Evolutionary conservation across 768 basidiomycete species (phyloP), one percentile per base, ranked within the genome.

Genomic region (Boletus pseudopeckii): DNA sequence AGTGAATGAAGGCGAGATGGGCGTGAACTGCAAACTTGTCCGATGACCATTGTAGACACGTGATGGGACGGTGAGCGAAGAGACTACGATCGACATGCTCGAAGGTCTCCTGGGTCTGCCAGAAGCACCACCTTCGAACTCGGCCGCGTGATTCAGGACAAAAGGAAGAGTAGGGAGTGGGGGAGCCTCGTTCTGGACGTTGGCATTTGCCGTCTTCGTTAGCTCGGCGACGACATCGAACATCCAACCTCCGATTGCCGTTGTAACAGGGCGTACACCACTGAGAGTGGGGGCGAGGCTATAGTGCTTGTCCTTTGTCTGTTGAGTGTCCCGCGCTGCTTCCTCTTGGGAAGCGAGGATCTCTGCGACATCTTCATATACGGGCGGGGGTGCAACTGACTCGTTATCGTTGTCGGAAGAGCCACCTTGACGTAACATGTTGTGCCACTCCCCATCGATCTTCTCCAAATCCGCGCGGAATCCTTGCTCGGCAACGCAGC

Each of bases 401-500:
- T 72, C 48, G 5, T 72, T 67, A 53, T 77, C 76, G 55, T 71
- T 72, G 37, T 75, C 75, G 13, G 77, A 67, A 56, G 74, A 78
- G 5, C 85, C 86, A 26, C 81, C 79, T 86, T 89, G 13, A 74
- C 66, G 42, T 72, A 86, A 75, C 85, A 97, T 88, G 56, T 71
- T 71, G 30, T 77, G 74, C 71, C 95, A 98, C 59, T 86, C 86
- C 28, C 90, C 88, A 3, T 69, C 59, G 4, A 64, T 71, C 15
- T 58, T 67, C 65, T 92, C 90, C 47, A 98, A 79, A 64, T 96
- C 95, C 2, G 70, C 71, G 2, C 93, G 82, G 70, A 83, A 96
- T 1, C 97, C 97, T 62, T 92, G 88, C 66, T 98, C 92, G 44
- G 86, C 86, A 30, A 97, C 82, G 0, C 67, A 61, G 0, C 95